These are phyloP conservation scores for Talaromyces sp. DNA, from an alignment of 2,329 filamentous ascomycete species.

Conservation along the genomic window DNA sequence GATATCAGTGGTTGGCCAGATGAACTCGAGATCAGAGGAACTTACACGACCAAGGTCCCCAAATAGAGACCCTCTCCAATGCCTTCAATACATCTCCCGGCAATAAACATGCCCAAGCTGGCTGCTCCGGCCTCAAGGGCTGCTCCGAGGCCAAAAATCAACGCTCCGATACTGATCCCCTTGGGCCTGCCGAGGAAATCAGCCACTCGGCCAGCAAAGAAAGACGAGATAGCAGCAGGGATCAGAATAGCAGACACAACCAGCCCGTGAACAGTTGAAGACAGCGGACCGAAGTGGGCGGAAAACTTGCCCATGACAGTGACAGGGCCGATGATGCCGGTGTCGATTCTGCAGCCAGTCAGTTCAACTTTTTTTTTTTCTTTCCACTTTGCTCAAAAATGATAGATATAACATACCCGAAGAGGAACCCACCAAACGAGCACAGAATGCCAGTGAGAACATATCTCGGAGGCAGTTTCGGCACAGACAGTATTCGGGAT, in stretches of 20 bases:
- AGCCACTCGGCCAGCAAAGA: conserved; percentile 53
- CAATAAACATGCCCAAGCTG: conserved; percentile 48
- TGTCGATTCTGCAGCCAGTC: conserved; percentile 30
- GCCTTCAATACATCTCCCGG: conserved; percentile 52
- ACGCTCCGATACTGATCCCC: conserved; percentile 45
- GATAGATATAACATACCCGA: conserved; percentile 9
- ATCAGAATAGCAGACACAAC: conserved; percentile 57
- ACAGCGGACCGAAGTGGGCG: conserved; percentile 45
- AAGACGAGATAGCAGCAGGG: conserved; percentile 52
- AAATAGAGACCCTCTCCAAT: conserved; percentile 56
- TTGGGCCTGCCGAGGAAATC: conserved; percentile 47
- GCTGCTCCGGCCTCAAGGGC: conserved; percentile 47
- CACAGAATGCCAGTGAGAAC: conserved; percentile 15
- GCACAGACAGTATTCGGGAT: background rate
- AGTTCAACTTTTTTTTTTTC: background rate
- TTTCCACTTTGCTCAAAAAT: no score
- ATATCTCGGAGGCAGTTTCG: conserved; percentile 11
- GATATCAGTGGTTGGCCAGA: background rate
- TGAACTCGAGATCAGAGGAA: background rate
- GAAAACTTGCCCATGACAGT: conserved; percentile 54
- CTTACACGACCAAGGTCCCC: conserved; percentile 48
- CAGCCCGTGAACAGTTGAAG: conserved; percentile 51
- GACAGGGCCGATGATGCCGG: conserved; percentile 55
- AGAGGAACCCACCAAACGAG: conserved; percentile 16
- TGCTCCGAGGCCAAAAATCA: conserved; percentile 51